phyloP scores from a whole-genome alignment of 106 monocot genomes.

The Acanthochlamys bracteata region DNA sequence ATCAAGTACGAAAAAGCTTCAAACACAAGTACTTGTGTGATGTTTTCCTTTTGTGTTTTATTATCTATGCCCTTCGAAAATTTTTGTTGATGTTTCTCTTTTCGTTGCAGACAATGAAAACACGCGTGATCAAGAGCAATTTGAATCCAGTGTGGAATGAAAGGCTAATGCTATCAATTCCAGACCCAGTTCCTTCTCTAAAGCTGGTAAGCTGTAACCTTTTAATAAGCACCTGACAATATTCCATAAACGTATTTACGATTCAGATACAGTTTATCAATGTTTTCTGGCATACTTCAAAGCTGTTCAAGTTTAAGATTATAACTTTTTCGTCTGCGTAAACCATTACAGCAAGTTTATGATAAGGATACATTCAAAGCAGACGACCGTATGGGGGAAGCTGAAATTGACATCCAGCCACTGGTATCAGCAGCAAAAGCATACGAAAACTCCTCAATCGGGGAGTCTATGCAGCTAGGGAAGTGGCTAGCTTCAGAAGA shows the following conservation, averaged over 20 bases:
- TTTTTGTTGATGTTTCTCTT: background rate
- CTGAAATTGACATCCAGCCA: conserved; percentile 83
- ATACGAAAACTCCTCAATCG: conserved; percentile 40
- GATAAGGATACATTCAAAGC: conserved; percentile 86
- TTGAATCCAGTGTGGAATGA: conserved; percentile 97
- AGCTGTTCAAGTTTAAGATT: too few species aligned
- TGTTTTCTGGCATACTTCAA: too few species aligned
- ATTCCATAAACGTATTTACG: too few species aligned
- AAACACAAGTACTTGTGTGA: background rate
- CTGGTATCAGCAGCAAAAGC: conserved; percentile 70
- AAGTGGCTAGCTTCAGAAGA: conserved; percentile 60
- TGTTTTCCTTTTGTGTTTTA: background rate
- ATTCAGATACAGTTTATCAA: too few species aligned
- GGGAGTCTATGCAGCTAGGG: conserved; percentile 55
- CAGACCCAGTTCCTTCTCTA: conserved; percentile 68
- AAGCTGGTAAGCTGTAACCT: conserved; percentile 51
- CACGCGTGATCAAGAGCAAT: conserved; percentile 77
- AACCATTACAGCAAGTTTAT: conserved; percentile 75
- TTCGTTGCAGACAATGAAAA: conserved; percentile 83
- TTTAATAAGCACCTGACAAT: too few species aligned
- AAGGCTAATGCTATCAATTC: conserved; percentile 74
- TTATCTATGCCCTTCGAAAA: background rate
- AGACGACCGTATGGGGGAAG: conserved; percentile 90
- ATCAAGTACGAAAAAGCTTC: conserved; percentile 43
- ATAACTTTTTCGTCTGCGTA: too few species aligned